phyloP scores from a whole-genome alignment of 2,329 filamentous ascomycete genomes.

The Curvularia verruculosa region DNA sequence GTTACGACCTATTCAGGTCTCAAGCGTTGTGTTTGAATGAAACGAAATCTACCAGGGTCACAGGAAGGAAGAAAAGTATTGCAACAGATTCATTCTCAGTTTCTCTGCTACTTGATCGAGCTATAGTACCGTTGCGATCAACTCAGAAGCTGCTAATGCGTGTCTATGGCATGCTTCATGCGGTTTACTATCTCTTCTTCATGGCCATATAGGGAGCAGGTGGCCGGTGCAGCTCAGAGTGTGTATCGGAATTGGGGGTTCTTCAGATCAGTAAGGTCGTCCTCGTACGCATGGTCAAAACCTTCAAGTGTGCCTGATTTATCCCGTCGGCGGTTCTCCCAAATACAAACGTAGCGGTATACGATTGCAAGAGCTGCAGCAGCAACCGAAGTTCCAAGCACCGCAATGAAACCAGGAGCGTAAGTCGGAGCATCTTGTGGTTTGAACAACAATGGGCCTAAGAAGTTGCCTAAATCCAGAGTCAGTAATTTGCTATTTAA shows the following conservation, averaged over 20 bases:
- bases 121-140: not conserved
- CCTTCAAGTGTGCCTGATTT: slow-evolving; percentile 53
- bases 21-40: no score
- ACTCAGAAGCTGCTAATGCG: no score
- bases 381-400: slow-evolving; percentile 45
- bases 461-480: not conserved
- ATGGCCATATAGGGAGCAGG: not conserved
- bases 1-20: no score
- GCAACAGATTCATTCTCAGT: no score
- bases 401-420: slow-evolving; percentile 46
- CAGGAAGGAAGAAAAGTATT: not conserved
- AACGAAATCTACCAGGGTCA: not conserved
- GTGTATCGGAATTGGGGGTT: slow-evolving; percentile 33
- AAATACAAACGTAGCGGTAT: slow-evolving; percentile 55
- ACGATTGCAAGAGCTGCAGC: slow-evolving; percentile 49
- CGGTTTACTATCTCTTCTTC: not conserved
- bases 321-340: slow-evolving; percentile 54
- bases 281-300: slow-evolving; percentile 60
- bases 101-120: not conserved
- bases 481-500: not conserved
- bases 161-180: not conserved
- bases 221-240: not conserved
- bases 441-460: not conserved
- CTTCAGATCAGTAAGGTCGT: slow-evolving; percentile 56
- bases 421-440: not conserved